Percentiles rank a stretch among this genome's conserved stretches.
phyloP scores from a whole-genome alignment of 2,329 filamentous ascomycete species.

The Teratosphaeria nubilosa region DNA sequence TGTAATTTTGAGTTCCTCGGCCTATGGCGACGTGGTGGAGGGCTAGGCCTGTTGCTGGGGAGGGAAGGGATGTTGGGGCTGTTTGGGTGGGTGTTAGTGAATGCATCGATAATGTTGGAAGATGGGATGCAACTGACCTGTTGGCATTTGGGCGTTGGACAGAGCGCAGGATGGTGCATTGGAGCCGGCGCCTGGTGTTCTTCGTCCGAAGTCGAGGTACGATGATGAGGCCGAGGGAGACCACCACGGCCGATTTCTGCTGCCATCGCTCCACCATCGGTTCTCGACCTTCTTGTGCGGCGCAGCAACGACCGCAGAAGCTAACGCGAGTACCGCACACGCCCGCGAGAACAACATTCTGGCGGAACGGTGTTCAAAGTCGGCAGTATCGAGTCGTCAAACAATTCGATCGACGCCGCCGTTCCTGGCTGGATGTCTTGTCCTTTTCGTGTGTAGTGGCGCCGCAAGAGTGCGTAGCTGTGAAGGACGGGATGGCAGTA shows the following conservation, averaged over 20 bases:
- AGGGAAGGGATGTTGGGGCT: constrained; percentile 44
- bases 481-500: neutral
- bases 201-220: constrained; percentile 12
- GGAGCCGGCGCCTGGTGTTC: constrained; percentile 4
- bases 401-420: neutral
- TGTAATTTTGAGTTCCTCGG: constrained; percentile 89
- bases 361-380: constrained; percentile 3
- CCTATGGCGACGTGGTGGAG: constrained; percentile 76
- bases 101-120: neutral
- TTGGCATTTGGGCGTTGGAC: constrained; percentile 11
- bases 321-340: constrained; percentile 11
- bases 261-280: constrained; percentile 4
- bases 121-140: constrained; percentile 7
- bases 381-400: neutral
- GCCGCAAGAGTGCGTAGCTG: neutral
- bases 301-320: constrained; percentile 10
- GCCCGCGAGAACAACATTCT: constrained; percentile 18
- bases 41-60: constrained; percentile 48
- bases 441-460: neutral
- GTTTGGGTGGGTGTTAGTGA: neutral
- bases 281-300: constrained; percentile 15
- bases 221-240: constrained; percentile 3
- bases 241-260: constrained; percentile 6
- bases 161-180: constrained; percentile 12
- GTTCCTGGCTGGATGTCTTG: neutral